Evolutionary conservation across 1,284 basidiomycete genomes (phyloP).

Genomic region (Pseudozyma tsukubaensis): DNA sequence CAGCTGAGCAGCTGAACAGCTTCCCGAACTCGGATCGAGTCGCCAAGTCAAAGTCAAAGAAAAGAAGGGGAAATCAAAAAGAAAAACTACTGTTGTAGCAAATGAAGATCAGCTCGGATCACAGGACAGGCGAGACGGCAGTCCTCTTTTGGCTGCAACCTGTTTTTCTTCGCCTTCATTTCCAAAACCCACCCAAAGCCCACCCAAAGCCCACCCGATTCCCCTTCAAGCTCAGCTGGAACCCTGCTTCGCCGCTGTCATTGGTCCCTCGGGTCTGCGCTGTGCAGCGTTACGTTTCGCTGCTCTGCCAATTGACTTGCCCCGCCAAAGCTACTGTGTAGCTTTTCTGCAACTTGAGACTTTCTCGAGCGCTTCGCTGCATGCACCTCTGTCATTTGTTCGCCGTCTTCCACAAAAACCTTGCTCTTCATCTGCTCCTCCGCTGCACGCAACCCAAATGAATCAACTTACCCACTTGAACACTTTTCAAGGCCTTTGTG

Average conservation of each 20-base stretch:
- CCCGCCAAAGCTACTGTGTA: no score
- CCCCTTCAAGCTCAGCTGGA: neutral
- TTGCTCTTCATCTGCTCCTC: neutral
- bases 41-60: neutral
- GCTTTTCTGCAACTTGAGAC: no score
- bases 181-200: neutral
- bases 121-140: neutral
- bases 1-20: slow-evolving; percentile 3
- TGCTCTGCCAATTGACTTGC: no score
- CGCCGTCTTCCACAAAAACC: neutral
- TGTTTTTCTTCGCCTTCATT: neutral
- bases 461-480: neutral
- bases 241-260: neutral
- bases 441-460: neutral
- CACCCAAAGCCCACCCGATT: no score
- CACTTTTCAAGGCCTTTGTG: neutral
- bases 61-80: neutral
- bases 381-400: neutral
- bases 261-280: no score
- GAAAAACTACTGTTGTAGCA: neutral
- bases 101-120: neutral
- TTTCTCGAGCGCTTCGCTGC: no score
- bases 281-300: no score
- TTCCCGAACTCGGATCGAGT: slow-evolving; percentile 27
- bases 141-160: neutral